Evolutionary conservation across 1,284 basidiomycete genomes (phyloP).

Genomic region (Rhodotorula sp.): DNA sequence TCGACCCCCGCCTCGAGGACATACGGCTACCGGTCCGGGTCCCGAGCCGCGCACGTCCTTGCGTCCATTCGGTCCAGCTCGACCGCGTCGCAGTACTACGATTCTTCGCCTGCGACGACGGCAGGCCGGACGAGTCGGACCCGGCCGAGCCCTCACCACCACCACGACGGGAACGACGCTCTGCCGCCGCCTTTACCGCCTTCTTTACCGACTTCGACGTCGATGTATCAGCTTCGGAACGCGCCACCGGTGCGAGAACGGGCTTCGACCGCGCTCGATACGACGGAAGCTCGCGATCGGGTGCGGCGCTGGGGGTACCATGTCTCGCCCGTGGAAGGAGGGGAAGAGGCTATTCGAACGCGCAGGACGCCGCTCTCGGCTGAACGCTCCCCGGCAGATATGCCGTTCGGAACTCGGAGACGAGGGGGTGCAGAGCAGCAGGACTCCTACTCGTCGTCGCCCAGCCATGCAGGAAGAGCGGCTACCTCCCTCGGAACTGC

Average conservation of each 20-base stretch:
- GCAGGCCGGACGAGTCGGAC: conserved; percentile 11
- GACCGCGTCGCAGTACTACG: neutral
- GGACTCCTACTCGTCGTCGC: too few species aligned
- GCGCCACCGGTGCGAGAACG: conserved; percentile 7
- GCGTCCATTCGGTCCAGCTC: neutral
- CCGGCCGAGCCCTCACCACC: neutral
- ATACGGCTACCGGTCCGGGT: neutral
- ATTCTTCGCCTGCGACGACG: neutral
- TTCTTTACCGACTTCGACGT: neutral
- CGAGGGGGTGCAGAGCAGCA: too few species aligned
- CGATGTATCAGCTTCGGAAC: conserved; percentile 4
- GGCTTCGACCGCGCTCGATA: conserved; percentile 12
- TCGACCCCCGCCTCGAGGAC: conserved; percentile 2
- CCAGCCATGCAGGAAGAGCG: too few species aligned
- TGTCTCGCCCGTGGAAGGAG: neutral
- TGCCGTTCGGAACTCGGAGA: too few species aligned
- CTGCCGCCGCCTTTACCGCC: neutral
- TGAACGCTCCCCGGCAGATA: too few species aligned
- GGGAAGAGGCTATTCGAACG: too few species aligned
- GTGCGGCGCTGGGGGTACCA: neutral
- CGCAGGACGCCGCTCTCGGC: too few species aligned
- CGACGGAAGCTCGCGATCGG: conserved; percentile 7
- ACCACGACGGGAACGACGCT: too few species aligned
- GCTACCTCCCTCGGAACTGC: too few species aligned
- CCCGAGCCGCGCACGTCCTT: neutral